Conservation (phyloP, 176 grass and related monocot genomes). For the Avena eriantha region DNA sequence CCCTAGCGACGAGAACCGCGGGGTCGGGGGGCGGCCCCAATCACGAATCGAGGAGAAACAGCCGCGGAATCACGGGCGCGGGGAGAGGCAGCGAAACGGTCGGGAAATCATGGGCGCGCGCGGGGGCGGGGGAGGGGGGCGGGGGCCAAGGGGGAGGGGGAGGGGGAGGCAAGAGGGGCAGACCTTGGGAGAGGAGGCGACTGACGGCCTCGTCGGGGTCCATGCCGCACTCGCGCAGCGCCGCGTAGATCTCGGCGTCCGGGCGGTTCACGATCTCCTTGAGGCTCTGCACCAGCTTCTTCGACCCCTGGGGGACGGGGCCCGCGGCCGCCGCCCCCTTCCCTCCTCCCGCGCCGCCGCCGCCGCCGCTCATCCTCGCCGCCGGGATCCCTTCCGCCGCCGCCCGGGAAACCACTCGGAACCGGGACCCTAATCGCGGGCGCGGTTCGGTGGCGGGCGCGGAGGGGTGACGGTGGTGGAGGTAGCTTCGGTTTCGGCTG, state of each 20-base stretch:
- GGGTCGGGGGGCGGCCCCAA: neutral
- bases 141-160: neutral
- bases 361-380: constrained; percentile 55
- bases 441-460: neutral
- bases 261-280: constrained; percentile 99
- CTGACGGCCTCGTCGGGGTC: constrained; percentile 94
- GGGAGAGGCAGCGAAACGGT: neutral
- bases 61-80: constrained; percentile 23
- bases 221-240: constrained; percentile 97
- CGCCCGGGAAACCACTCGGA: constrained; percentile 30
- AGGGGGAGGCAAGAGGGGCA: neutral
- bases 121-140: neutral
- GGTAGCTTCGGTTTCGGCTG: constrained; percentile 51
- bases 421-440: neutral
- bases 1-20: constrained; percentile 26
- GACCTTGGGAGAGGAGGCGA: constrained; percentile 94
- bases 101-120: constrained; percentile 23
- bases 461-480: neutral
- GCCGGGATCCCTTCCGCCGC: constrained; percentile 46
- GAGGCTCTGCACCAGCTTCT: constrained; percentile 89
- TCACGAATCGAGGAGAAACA: neutral
- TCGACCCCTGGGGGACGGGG: constrained; percentile 63
- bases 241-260: constrained; percentile 93
- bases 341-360: constrained; percentile 41
- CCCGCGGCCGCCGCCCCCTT: constrained; percentile 50